Evolutionary conservation across 345 rosid genomes (phyloP), one percentile per base, ranked within the genome.

Genomic region (Salix brachista): DNA sequence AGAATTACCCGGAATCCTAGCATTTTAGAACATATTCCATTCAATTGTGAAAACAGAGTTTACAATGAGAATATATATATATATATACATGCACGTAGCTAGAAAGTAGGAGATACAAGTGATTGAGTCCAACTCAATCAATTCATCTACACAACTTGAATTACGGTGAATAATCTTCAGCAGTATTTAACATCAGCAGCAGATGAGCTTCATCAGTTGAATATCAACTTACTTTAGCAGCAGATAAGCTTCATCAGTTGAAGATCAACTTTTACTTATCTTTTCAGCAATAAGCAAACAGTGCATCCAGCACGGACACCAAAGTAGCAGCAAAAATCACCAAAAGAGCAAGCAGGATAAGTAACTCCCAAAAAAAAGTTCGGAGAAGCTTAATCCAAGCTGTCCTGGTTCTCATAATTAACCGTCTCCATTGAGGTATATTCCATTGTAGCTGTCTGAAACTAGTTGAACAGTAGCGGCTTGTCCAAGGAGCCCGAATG

Each of bases 401-500:
- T 69, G 25, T 44, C 34, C 75, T 67, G 34, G 80, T 78, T 71
- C 69, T 74, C 76, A 36, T 73, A 17, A 73, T 8, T 8, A 83
- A 74, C 79, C 77, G 69, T 80, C 79, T 30, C 79, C 50, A 42
- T 83, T 76, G 14, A 83, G 77, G 34, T 58, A 56, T 46, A 78
- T 75, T 72, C 86, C 75, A 54, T 75, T 61, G 70, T 83, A 71
- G 66, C 65, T 80, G 72, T 83, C 83, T 18, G 86, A 83, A 75
- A 80, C 86, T 19, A 80, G 84, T 56, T 80, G 81, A 65, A 71
- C 56, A 3, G 84, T 75, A 12, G 86, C 86, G 11, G 80, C 80
- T 75, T 78, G 64, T 25, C 86, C 86, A 3, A 77, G 69, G 0
- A 80, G 84, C 4, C 75, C 61, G 66, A 80, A 78, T 37, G 84